Conservation (phyloP, 2,329 filamentous ascomycete genomes). For the Clonostachys sp. region DNA sequence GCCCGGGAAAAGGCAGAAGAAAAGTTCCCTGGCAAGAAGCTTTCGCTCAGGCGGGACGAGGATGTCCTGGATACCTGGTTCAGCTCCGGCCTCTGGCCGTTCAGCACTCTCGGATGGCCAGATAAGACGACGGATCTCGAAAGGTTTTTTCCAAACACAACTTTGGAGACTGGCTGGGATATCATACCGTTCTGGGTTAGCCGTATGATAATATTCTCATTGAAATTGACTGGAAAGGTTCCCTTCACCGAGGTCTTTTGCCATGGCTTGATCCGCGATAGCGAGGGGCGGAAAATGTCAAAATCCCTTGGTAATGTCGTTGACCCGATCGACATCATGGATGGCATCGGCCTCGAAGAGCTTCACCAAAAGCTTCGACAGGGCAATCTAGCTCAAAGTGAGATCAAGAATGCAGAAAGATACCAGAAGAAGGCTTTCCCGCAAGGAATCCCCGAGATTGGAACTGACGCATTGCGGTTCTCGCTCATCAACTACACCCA, state of each 20-base stretch:
- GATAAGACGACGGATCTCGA: constrained; percentile 70
- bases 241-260: constrained; percentile 98
- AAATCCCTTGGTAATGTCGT: constrained; percentile 95
- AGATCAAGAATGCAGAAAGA: constrained; percentile 79
- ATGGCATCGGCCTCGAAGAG: constrained; percentile 72
- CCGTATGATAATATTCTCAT: constrained; percentile 89
- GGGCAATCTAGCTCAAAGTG: constrained; percentile 81
- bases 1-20: constrained; percentile 75
- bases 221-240: constrained; percentile 87
- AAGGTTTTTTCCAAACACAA: constrained; percentile 79
- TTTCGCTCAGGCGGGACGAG: constrained; percentile 75
- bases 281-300: constrained; percentile 93
- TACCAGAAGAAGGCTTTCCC: constrained; percentile 95
- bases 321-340: constrained; percentile 89
- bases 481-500: constrained; percentile 60
- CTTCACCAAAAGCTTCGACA: constrained; percentile 76
- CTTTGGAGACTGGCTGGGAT: constrained; percentile 95
- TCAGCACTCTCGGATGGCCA: constrained; percentile 90
- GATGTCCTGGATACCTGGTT: constrained; percentile 94
- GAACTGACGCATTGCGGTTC: constrained; percentile 88
- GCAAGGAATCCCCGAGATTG: constrained; percentile 89
- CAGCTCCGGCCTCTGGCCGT: constrained; percentile 90
- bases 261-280: constrained; percentile 87
- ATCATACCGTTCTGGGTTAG: constrained; percentile 90
- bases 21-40: constrained; percentile 77